These are phyloP conservation scores for Ramalina intermedia DNA, from an alignment of 495 filamentous ascomycete genomes.

Conservation along the genomic window DNA sequence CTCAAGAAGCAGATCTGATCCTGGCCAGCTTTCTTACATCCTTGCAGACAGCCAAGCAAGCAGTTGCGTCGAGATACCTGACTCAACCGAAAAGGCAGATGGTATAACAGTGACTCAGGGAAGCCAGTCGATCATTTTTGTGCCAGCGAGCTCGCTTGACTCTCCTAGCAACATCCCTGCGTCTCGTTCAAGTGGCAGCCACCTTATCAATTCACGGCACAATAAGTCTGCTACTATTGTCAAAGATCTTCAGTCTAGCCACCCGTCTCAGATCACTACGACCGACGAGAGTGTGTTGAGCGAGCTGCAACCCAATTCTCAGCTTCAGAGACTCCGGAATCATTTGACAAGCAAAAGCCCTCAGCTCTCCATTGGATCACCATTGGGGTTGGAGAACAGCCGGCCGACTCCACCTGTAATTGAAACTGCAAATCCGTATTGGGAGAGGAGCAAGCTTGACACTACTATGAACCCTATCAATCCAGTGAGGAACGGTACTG, in stretches of 20 bases:
- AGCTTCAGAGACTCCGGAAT: neutral
- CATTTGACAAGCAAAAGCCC: neutral
- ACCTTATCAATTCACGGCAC: too few relatives aligned
- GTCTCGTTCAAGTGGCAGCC: too few relatives aligned
- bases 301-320: conserved; percentile 5
- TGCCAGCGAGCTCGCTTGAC: too few relatives aligned
- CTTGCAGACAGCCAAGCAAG: neutral
- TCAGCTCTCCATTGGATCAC: neutral
- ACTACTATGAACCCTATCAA: neutral
- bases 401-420: neutral
- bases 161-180: too few relatives aligned
- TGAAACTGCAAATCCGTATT: neutral
- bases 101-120: too few relatives aligned
- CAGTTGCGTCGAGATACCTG: neutral
- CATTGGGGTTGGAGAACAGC: too few relatives aligned
- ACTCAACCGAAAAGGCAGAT: neutral
- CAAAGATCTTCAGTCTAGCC: neutral
- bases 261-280: conserved; percentile 10
- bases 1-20: neutral
- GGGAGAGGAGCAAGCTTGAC: neutral
- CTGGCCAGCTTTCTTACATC: neutral
- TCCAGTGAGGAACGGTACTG: neutral
- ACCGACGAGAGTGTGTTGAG: conserved; percentile 9
- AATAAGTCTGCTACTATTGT: too few relatives aligned
- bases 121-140: too few relatives aligned